Base-by-base conservation (phyloP, 75 land plant genomes). In the Cryptomeria japonica region DNA sequence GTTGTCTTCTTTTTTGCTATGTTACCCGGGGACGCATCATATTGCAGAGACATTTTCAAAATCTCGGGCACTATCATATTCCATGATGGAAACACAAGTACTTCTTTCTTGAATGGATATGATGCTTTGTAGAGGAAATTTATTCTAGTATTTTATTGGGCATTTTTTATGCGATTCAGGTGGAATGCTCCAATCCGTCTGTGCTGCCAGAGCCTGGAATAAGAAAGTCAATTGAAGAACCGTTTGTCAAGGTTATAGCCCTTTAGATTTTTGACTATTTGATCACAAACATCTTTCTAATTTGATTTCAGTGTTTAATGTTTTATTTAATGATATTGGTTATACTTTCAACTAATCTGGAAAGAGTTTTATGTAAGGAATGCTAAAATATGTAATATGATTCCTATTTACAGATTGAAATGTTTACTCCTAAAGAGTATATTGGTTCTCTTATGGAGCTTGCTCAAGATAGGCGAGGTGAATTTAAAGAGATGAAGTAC, bases 371-470 rank as follows among this genome's bases (percentile, higher is more conserved):
- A 5, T 46, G 51, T 15, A 42, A 87, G 51, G 46, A 16, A 47
- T 55, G n/a, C 86, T 56, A 37, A 86, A 41, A 46, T 14, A 32
- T 87, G 64, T 36, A 28, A 36, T 51, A 36, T 86, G 38, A 39
- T 85, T 42, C 39, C 38, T 61, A 47, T 32, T 73, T 89, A 34
- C 85, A 96, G 98, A 92, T 96, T 90, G 98, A 96, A 90, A 89
- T 96, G 97, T 93, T 96, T 42, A 97, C 99, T 36, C 99, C 99
- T 53, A 98, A 96, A 86, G 99, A 97, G 31, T 96, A 95, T 80
- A 98, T 98, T 91, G 99, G 99, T 41, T 82, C 96, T 47, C 91
- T 98, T 55, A 98, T 98, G 99, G 99, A 98, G 84, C 92, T 98
- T 85, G 96, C 95, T 83, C 99, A 97, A 90, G 99, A 98, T n/a